Evolutionary conservation across 306 rosid genomes (phyloP).

Genomic region (Ormosia semicastrata): DNA sequence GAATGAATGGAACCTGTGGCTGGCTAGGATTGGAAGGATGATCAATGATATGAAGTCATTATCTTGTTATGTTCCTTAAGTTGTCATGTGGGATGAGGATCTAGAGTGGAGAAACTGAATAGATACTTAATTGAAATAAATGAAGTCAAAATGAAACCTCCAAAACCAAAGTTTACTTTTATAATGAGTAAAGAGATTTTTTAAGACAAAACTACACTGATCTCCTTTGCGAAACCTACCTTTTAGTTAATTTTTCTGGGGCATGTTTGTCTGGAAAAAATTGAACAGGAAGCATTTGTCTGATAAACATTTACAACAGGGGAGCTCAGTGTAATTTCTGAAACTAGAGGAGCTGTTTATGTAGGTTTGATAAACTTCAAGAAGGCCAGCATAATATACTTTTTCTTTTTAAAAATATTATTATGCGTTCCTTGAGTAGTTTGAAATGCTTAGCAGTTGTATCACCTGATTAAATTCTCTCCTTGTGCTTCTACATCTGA

Average conservation of each 20-base stretch:
- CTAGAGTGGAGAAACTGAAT: neutral
- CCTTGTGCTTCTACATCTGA: neutral
- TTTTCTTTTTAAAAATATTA: neutral
- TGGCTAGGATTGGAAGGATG: neutral
- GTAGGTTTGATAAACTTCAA: neutral
- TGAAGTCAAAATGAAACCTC: neutral
- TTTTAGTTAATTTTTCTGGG: neutral
- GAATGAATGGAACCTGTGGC: neutral
- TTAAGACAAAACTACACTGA: neutral
- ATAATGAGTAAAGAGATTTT: neutral
- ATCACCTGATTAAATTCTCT: neutral
- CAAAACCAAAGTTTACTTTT: neutral
- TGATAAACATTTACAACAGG: neutral
- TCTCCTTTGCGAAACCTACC: neutral
- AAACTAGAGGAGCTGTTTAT: neutral
- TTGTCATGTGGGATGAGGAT: neutral
- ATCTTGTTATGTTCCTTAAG: neutral
- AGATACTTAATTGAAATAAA: neutral
- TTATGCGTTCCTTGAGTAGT: neutral
- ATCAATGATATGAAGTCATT: neutral
- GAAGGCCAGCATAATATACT: neutral
- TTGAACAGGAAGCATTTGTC: neutral
- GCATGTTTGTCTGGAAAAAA: neutral
- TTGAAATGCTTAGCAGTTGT: slow-evolving; percentile 5
- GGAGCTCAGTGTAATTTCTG: neutral